Base-by-base conservation (phyloP, 129 eudicot species). In the Pulicaria dysenterica region DNA sequence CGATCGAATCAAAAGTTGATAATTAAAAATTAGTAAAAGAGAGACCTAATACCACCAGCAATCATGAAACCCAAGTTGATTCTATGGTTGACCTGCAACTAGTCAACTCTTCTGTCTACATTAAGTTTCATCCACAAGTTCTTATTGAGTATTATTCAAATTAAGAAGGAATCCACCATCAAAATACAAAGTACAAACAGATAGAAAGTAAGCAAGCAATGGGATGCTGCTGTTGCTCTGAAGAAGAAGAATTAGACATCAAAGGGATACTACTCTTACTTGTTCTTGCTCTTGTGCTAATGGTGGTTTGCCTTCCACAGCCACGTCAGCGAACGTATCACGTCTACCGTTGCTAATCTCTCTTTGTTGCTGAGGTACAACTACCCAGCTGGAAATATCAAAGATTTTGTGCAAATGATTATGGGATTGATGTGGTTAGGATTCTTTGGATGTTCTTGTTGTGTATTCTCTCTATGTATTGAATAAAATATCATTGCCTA, bases 211-310 rank as follows among this genome's bases (percentile, higher is more conserved):
- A 37, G 19, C 64, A 6, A 37, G 19, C 64, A 64, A 76, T 76
- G 80, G 80, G 68, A 45, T 3, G 80, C 50, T 57, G 69, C 5
- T 67, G 80, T 47, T 67, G 69, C 58, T 56, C 74, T 57, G 15
- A 67, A 45, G 68, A 66, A 3, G 68, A 38, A 56, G 74, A 14
- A 57, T 7, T 68, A 46, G 80, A 76, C 37, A 37, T 57, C 34
- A 76, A 76, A 10, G 74, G 74, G 58, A 38, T 76, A 45, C 11
- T 76, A 16, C 34, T 76, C 0, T 3, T 76, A 13, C 0, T 57
- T 17, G 74, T 46, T 37, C 40, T 76, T 76, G 66, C 15, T 67
- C 12, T 76, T 57, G 44, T 76, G 34, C 80, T 76, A 76, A 16
- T 76, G 41, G 8, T 61, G 5, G 44, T 38, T 42, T 76, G 74